Conservation (phyloP, 2,329 filamentous ascomycete genomes). For the Neonectria hederae region DNA sequence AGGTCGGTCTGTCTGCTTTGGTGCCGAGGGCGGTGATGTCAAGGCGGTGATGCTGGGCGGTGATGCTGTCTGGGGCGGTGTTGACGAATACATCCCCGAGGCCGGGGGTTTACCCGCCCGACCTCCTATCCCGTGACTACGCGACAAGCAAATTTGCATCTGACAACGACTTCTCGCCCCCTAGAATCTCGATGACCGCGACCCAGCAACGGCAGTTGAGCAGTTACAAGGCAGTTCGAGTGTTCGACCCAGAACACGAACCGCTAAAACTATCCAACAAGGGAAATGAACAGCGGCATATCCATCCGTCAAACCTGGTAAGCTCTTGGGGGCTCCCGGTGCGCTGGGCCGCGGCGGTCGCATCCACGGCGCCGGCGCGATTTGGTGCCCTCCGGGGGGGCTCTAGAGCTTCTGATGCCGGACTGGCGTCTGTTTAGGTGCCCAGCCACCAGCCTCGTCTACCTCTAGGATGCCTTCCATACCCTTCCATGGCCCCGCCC, state of each 20-base stretch:
- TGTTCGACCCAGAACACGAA: slow-evolving; percentile 24
- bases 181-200: slow-evolving; percentile 28
- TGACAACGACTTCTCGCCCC: not conserved
- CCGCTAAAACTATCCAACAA: slow-evolving; percentile 21
- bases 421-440: slow-evolving; percentile 20
- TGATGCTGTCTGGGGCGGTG: slow-evolving; percentile 5
- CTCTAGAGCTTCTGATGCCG: not conserved
- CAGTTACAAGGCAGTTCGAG: not conserved
- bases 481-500: slow-evolving; percentile 35
- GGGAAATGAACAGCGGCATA: slow-evolving; percentile 35
- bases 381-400: slow-evolving; percentile 16
- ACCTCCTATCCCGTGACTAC: slow-evolving; percentile 10
- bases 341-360: slow-evolving; percentile 30
- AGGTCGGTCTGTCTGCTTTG: slow-evolving; percentile 8
- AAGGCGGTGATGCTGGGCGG: not conserved
- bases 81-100: slow-evolving; percentile 1
- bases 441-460: slow-evolving; percentile 27
- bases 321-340: slow-evolving; percentile 28
- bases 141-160: not conserved
- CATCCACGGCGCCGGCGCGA: slow-evolving; percentile 28
- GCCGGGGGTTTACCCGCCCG: not conserved
- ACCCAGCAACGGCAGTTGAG: slow-evolving; percentile 24
- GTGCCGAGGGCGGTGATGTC: not conserved
- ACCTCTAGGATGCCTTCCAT: slow-evolving; percentile 37
- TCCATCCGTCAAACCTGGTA: not conserved